These are phyloP conservation scores for Plasmopara viticola DNA, from an alignment of 352 stramenopile genomes.

Conservation along the genomic window DNA sequence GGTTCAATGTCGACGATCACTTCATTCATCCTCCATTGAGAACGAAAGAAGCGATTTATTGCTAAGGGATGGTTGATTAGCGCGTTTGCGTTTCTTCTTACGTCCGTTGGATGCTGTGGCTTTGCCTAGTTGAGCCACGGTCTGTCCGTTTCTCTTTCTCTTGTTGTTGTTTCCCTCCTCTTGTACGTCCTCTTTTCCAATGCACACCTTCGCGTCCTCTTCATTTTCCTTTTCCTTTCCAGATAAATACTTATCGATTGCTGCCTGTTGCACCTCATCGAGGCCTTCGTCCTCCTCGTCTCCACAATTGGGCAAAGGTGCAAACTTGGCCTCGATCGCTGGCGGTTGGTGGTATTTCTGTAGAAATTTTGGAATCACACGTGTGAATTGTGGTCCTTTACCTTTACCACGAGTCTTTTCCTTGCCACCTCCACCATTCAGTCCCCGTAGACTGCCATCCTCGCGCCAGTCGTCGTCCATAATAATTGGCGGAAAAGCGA, in stretches of 20 bases:
- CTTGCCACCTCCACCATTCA: slow-evolving; percentile 24
- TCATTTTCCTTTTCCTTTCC: slow-evolving; percentile 47
- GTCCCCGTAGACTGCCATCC: slow-evolving; percentile 64
- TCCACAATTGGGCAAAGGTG: slow-evolving; percentile 26
- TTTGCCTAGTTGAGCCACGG: slow-evolving; percentile 36
- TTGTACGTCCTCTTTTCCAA: slow-evolving; percentile 6
- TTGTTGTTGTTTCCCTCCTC: slow-evolving; percentile 2
- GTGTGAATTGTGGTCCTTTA: slow-evolving; percentile 66
- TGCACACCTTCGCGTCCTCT: slow-evolving; percentile 15
- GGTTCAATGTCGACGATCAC: background rate
- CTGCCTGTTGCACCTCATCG: slow-evolving; percentile 76
- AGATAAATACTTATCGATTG: slow-evolving; percentile 63
- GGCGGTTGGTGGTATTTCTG: slow-evolving; percentile 64
- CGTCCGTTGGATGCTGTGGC: slow-evolving; percentile 4
- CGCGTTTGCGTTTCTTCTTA: slow-evolving; percentile 58
- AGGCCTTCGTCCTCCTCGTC: slow-evolving; percentile 53
- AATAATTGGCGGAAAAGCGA: background rate
- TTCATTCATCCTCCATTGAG: slow-evolving; percentile 71
- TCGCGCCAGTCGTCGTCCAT: slow-evolving; percentile 78
- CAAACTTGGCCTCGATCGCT: slow-evolving; percentile 69
- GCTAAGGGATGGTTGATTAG: slow-evolving; percentile 35
- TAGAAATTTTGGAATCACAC: slow-evolving; percentile 80
- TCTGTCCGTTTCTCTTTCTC: slow-evolving; percentile 32
- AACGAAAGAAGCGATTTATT: slow-evolving; percentile 81
- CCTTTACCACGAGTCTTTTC: slow-evolving; percentile 29